Conservation (phyloP, 2,329 filamentous ascomycete species). For the Metarhizium sp. region DNA sequence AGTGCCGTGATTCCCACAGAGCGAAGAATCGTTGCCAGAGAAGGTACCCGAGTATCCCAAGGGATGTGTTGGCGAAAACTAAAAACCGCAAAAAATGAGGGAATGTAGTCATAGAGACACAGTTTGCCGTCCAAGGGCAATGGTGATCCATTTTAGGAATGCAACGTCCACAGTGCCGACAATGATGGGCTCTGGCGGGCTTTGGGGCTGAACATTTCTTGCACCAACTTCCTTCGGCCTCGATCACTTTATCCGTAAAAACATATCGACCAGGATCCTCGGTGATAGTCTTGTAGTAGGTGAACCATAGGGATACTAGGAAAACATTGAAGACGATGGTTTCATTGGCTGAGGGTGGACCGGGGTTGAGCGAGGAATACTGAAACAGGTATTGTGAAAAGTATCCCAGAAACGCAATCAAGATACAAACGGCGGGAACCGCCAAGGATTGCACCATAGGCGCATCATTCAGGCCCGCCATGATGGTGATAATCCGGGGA, state of each 20-base stretch:
- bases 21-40: constrained; percentile 48
- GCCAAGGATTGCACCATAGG: constrained; percentile 45
- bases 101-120: constrained; percentile 72
- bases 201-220: constrained; percentile 66
- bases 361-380: constrained; percentile 44
- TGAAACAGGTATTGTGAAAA: constrained; percentile 63
- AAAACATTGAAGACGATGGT: constrained; percentile 56
- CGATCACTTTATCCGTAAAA: constrained; percentile 28
- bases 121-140: constrained; percentile 78
- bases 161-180: constrained; percentile 64
- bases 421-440: constrained; percentile 55
- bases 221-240: constrained; percentile 51
- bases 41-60: constrained; percentile 52
- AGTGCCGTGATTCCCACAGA: constrained; percentile 55
- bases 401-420: constrained; percentile 64
- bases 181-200: constrained; percentile 73
- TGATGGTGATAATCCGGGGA: constrained; percentile 9
- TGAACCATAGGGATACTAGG: constrained; percentile 55
- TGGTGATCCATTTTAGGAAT: constrained; percentile 80
- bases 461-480: constrained; percentile 33
- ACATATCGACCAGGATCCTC: constrained; percentile 48
- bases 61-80: constrained; percentile 54
- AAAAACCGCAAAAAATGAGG: constrained; percentile 78
- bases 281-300: constrained; percentile 54
- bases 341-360: constrained; percentile 48